A percentile compares a stretch with the other conserved stretches of the same genome.
These are phyloP conservation scores for Scenedesmus sp. DNA, from an alignment of 163 green algal genomes.

Conservation along the genomic window DNA sequence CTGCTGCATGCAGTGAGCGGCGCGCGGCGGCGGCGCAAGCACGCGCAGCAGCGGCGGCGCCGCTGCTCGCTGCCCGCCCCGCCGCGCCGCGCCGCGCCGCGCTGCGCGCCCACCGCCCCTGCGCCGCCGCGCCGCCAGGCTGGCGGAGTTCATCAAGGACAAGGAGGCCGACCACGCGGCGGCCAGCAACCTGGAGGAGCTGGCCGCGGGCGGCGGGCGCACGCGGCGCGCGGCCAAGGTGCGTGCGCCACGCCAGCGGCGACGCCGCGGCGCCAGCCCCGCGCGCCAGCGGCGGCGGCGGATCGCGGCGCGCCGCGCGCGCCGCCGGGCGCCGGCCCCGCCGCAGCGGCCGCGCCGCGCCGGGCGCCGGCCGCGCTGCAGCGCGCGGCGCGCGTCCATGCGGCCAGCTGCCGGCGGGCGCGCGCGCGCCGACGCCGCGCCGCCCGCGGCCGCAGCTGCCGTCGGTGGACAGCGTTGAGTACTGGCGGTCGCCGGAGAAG, in stretches of 20 bases:
- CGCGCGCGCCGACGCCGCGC: no score
- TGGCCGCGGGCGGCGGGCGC: conserved; percentile 69
- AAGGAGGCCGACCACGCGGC: conserved; percentile 62
- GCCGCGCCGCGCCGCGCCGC: no score
- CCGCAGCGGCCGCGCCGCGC: no score
- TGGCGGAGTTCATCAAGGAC: conserved; percentile 84
- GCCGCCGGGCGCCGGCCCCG: no score
- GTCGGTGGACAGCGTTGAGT: conserved; percentile 88
- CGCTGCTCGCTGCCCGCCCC: no score
- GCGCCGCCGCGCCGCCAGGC: conserved; percentile 52
- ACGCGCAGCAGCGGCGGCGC: background rate
- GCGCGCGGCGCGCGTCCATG: no score
- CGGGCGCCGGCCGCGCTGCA: no score
- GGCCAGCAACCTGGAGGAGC: conserved; percentile 68
- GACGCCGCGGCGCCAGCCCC: no score
- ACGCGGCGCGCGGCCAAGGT: conserved; percentile 54
- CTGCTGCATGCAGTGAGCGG: conserved; percentile 90
- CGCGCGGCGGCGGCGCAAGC: background rate
- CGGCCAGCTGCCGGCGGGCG: no score
- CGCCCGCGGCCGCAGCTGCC: conserved; percentile 80
- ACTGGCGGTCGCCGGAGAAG: conserved; percentile 88
- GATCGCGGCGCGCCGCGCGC: no score
- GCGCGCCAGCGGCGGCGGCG: no score
- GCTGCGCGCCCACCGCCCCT: background rate
- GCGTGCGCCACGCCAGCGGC: background rate